phyloP scores from a whole-genome alignment of 495 filamentous ascomycete genomes.

The Penicillium canescens region DNA sequence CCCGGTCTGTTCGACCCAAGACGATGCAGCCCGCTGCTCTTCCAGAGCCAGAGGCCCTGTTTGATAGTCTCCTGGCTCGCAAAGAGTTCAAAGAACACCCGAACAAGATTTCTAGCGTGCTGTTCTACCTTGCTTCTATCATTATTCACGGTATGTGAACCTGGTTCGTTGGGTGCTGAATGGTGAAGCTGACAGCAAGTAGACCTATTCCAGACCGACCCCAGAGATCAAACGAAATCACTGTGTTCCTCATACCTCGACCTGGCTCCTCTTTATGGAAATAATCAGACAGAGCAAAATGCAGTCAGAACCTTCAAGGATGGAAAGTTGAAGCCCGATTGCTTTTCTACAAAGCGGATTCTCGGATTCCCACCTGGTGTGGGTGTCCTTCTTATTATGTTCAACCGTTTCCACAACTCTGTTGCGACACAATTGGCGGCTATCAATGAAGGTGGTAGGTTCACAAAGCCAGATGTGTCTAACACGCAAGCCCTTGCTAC shows the following conservation, averaged over 20 bases:
- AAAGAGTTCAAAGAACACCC: constrained; percentile 64
- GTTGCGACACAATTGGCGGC: constrained; percentile 58
- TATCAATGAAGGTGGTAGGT: constrained; percentile 62
- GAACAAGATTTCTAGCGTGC: constrained; percentile 80
- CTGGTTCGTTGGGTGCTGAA: not conserved
- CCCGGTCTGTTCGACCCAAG: constrained; percentile 67
- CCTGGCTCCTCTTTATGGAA: constrained; percentile 82
- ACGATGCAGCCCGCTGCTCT: constrained; percentile 61
- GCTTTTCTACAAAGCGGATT: constrained; percentile 74
- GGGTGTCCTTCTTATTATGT: constrained; percentile 70
- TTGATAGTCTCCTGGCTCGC: constrained; percentile 71
- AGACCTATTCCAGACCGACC: constrained; percentile 66
- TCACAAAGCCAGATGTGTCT: constrained; percentile 50
- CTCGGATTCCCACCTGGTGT: constrained; percentile 86
- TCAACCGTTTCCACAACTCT: constrained; percentile 78
- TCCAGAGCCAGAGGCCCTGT: constrained; percentile 76
- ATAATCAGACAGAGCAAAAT: constrained; percentile 73
- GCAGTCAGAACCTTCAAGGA: constrained; percentile 75
- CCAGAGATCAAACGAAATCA: constrained; percentile 55
- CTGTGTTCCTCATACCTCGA: constrained; percentile 85
- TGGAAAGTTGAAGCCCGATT: constrained; percentile 82
- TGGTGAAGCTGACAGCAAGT: constrained; percentile 17
- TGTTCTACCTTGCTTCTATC: constrained; percentile 88
- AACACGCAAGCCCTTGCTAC: constrained; percentile 55
- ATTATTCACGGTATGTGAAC: constrained; percentile 71